Conservation (phyloP, 2,329 filamentous ascomycete genomes). For the Pseudocercospora crystallina region DNA sequence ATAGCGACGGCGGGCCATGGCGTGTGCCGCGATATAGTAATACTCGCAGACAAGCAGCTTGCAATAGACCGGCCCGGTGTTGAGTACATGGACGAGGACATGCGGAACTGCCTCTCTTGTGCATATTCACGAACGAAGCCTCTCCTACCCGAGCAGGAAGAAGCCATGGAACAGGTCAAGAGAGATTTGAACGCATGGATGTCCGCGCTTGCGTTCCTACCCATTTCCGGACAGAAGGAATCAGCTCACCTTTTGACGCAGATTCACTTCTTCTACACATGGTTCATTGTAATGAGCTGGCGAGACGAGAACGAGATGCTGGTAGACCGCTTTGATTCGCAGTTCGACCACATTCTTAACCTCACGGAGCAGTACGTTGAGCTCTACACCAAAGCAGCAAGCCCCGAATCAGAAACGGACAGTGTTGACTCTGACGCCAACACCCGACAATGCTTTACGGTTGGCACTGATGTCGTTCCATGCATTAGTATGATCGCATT, state of each 20-base stretch:
- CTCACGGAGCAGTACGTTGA: constrained; percentile 17
- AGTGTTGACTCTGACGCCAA: neutral
- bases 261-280: constrained; percentile 23
- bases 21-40: constrained; percentile 17
- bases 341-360: constrained; percentile 17
- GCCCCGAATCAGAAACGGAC: no score
- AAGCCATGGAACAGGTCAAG: constrained; percentile 13
- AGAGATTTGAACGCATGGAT: constrained; percentile 17
- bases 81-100: constrained; percentile 17
- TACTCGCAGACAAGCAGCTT: constrained; percentile 13
- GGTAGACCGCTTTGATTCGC: constrained; percentile 18
- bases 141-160: constrained; percentile 1
- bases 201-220: constrained; percentile 12
- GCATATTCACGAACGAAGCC: constrained; percentile 15
- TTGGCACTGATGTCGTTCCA: constrained; percentile 18
- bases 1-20: constrained; percentile 16
- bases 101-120: constrained; percentile 19
- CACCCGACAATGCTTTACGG: constrained; percentile 17
- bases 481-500: constrained; percentile 20
- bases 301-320: constrained; percentile 16
- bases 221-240: constrained; percentile 3
- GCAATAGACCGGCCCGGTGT: constrained; percentile 7
- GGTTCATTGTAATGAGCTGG: constrained; percentile 18
- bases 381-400: no score
- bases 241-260: constrained; percentile 14